Conservation (phyloP, 2,329 filamentous ascomycete genomes). For the Domatiomyces globalis region DNA sequence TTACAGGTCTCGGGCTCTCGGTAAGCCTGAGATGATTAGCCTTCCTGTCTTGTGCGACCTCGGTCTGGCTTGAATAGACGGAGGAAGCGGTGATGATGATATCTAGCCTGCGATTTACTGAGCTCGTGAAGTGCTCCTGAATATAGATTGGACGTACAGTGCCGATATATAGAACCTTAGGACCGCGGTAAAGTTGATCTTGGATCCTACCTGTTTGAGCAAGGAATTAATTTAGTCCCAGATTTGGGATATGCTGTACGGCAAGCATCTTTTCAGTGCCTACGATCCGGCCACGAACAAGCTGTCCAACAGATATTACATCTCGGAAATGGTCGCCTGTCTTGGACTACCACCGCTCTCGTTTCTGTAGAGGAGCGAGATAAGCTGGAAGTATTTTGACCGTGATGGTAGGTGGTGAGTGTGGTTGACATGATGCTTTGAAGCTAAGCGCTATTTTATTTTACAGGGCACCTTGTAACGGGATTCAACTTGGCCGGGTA, state of each 20-base stretch:
- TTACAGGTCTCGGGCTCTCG: conserved; percentile 18
- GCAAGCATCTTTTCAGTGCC: conserved; percentile 2
- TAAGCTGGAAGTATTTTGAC: neutral
- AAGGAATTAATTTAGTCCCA: too few species aligned
- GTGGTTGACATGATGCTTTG: too few species aligned
- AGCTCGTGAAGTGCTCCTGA: conserved; percentile 21
- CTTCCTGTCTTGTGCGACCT: conserved; percentile 20
- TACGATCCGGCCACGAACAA: conserved; percentile 1
- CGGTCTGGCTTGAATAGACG: conserved; percentile 16
- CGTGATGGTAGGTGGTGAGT: too few species aligned
- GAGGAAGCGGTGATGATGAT: conserved; percentile 14
- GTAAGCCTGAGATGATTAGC: conserved; percentile 9
- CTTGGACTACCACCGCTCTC: neutral
- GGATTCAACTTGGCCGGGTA: too few species aligned
- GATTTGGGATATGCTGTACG: neutral
- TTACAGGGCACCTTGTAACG: too few species aligned
- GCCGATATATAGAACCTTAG: conserved; percentile 23
- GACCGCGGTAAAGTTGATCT: conserved; percentile 15
- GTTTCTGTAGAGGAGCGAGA: conserved; percentile 2
- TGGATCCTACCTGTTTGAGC: neutral
- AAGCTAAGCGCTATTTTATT: too few species aligned
- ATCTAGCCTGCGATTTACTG: conserved; percentile 20
- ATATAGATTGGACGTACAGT: conserved; percentile 20
- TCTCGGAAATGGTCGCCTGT: conserved; percentile 1
- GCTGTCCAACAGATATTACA: conserved; percentile 3